Base-by-base conservation (phyloP, 176 grass and related monocot genomes). In the Phoenix roebelenii region DNA sequence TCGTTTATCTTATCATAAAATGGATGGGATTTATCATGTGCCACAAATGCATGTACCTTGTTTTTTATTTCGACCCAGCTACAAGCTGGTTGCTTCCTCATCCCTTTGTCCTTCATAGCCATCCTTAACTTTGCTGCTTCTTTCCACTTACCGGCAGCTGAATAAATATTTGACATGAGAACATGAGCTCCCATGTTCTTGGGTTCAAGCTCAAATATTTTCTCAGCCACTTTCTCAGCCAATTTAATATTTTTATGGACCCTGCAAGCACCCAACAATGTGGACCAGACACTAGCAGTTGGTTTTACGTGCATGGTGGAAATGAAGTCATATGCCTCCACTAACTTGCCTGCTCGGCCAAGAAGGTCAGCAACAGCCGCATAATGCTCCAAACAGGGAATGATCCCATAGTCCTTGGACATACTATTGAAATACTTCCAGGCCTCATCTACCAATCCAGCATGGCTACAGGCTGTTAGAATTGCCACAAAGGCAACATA, bases 31-130 rank as follows among this genome's bases (percentile, higher is more conserved):
- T 59, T 85, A 72, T 85, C 81, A 72, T 89, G 77, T 57, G 86
- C 81, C 39, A 82, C 63, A 65, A 89, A 89, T 54, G 77, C 51
- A 58, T 89, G 77, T 29, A 80, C 16, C 54, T 72, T 71, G 67
- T 72, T 89, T 74, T 79, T 78, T 32, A 89, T 58, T 72, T 89
- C 86, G 54, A 89, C 85, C 86, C 86, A 89, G 63, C 86, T 89
- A 69, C 77, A 89, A 72, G 81, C 86, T 25, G 81, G 81, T 58
- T 79, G 81, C 74, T 89, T 89, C 71, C 68, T 82, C 70, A 85
- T 72, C 23, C 86, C 71, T 26, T 85, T 89, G 12, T 76, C 73
- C 73, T 79, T 85, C 74, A 85, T 81, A 19, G 77, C 70, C 73
- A 57, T 78, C 22, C 86, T 22, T 58, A 89, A 60, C 48, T 65